These are phyloP conservation scores for Penicillium sp. DNA, from an alignment of 2,329 filamentous ascomycete genomes.

Conservation along the genomic window DNA sequence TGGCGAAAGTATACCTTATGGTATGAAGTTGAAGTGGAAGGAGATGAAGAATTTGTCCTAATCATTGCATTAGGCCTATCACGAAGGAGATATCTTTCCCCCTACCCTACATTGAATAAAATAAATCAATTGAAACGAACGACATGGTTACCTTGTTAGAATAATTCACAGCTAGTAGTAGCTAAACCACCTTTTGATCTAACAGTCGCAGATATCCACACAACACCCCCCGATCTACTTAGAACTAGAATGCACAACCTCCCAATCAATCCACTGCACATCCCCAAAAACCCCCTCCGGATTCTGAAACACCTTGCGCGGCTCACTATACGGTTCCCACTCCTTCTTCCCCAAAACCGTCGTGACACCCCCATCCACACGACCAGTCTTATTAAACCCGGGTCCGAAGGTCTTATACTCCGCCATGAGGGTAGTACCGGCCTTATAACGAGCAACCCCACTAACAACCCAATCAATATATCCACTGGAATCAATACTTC, in stretches of 20 bases:
- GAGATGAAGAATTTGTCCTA: not conserved
- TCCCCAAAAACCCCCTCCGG: conserved; percentile 53
- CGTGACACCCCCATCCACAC: conserved; percentile 48
- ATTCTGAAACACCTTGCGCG: conserved; percentile 52
- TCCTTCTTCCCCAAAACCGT: conserved; percentile 49
- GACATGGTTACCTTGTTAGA: conserved; percentile 29
- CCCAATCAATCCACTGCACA: conserved; percentile 54
- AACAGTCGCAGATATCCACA: no score
- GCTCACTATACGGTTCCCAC: conserved; percentile 44
- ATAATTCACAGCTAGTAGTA: no score
- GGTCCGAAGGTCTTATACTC: conserved; percentile 59
- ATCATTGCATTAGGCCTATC: not conserved
- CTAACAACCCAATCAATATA: conserved; percentile 58
- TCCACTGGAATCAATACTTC: conserved; percentile 56
- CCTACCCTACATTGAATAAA: not conserved
- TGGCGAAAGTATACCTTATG: not conserved
- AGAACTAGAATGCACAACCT: conserved; percentile 12
- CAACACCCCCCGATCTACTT: no score
- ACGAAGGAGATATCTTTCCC: not conserved
- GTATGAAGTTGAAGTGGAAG: no score
- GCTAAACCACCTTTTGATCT: no score
- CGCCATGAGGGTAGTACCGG: conserved; percentile 59
- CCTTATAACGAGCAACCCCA: conserved; percentile 39
- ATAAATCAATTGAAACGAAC: conserved; percentile 13
- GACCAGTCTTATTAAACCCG: conserved; percentile 57